A percentile compares a stretch with the other conserved stretches of the same genome.
These are phyloP conservation scores for Fusarium oxysporum DNA, from an alignment of 2,329 filamentous ascomycete genomes.

Conservation along the genomic window DNA sequence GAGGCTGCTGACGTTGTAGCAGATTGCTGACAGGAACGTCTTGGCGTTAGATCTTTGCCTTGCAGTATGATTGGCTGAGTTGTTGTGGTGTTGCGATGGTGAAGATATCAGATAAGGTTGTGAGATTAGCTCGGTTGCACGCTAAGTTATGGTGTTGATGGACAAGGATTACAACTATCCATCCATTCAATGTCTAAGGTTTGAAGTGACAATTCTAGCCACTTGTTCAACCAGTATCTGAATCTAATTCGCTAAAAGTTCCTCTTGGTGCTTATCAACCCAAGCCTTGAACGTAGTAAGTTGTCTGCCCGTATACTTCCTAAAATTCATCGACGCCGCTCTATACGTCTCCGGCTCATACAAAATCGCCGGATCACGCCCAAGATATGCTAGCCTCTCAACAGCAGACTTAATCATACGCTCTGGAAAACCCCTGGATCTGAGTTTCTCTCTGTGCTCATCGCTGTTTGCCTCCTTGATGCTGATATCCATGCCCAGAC, in stretches of 20 bases:
- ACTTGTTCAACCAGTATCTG: background rate
- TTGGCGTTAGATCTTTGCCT: background rate
- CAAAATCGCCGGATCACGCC: background rate
- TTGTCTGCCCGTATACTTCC: conserved; percentile 12
- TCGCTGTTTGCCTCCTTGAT: conserved; percentile 6
- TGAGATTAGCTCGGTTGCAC: background rate
- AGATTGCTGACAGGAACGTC: background rate
- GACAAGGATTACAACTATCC: background rate
- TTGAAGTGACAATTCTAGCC: background rate
- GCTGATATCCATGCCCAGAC: background rate
- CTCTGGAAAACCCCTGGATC: background rate
- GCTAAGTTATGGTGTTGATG: background rate
- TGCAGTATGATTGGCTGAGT: background rate
- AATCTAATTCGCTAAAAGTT: background rate
- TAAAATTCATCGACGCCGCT: conserved; percentile 5
- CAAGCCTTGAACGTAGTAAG: conserved; percentile 10
- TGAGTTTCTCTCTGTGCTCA: background rate
- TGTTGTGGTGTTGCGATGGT: background rate
- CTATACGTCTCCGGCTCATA: background rate
- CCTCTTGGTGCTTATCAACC: conserved; percentile 8
- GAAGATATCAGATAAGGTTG: background rate
- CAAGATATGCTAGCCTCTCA: background rate
- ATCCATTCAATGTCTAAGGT: background rate
- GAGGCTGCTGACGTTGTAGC: background rate
- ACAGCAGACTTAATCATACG: background rate